A percentile compares a stretch with the other conserved stretches of the same genome.
phyloP scores from a whole-genome alignment of 2,329 filamentous ascomycete genomes.

The Tolypocladium nubicola region DNA sequence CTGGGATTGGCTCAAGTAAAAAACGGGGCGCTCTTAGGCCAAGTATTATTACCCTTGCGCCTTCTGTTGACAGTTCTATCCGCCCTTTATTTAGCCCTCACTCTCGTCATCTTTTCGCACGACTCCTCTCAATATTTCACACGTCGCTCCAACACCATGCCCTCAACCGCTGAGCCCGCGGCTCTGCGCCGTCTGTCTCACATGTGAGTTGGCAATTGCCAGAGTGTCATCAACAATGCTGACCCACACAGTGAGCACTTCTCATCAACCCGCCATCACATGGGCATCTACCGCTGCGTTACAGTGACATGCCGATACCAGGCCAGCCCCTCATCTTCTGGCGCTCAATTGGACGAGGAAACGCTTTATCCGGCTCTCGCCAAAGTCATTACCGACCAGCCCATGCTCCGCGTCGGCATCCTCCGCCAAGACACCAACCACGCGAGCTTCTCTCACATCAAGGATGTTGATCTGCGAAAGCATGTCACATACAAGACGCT shows the following conservation, averaged over 20 bases:
- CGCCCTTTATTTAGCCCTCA: too few species aligned
- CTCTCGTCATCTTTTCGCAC: too few species aligned
- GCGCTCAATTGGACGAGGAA: background rate
- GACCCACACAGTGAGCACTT: slow-evolving; percentile 28
- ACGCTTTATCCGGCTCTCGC: slow-evolving; percentile 27
- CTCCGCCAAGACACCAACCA: slow-evolving; percentile 28
- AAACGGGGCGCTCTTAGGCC: too few species aligned
- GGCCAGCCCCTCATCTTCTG: slow-evolving; percentile 1
- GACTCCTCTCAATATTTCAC: too few species aligned
- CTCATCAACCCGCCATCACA: slow-evolving; percentile 32
- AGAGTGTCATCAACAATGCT: background rate
- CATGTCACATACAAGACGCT: slow-evolving; percentile 27
- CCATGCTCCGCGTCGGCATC: slow-evolving; percentile 38
- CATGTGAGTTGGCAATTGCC: background rate
- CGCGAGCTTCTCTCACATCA: slow-evolving; percentile 32
- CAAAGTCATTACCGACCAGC: slow-evolving; percentile 30
- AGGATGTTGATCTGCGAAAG: slow-evolving; percentile 30
- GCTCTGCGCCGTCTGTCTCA: background rate
- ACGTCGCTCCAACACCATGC: too few species aligned
- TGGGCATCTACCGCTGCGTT: slow-evolving; percentile 37
- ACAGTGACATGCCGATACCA: slow-evolving; percentile 33
- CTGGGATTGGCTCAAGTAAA: too few species aligned
- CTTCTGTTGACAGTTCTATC: too few species aligned
- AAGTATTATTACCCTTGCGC: too few species aligned
- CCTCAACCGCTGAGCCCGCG: background rate